phyloP scores from a whole-genome alignment of 768 basidiomycete genomes.

The Russula compacta region DNA sequence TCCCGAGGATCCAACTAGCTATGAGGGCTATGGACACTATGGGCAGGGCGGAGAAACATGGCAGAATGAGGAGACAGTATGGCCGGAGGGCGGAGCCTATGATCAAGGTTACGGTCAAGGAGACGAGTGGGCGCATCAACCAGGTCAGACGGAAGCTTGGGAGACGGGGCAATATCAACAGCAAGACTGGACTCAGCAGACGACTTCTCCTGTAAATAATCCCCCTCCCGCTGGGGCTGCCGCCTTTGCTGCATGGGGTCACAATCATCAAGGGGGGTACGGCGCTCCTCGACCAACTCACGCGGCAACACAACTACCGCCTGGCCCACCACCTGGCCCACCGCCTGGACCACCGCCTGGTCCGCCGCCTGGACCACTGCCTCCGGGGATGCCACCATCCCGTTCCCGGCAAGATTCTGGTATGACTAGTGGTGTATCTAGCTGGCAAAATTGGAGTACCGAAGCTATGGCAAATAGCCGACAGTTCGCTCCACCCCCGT shows the following conservation, averaged over 20 bases:
- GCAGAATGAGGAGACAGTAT: neutral
- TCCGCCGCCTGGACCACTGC: neutral
- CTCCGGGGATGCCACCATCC: neutral
- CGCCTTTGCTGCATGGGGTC: constrained; percentile 1
- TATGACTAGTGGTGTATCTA: neutral
- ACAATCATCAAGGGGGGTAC: neutral
- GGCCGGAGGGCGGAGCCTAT: neutral
- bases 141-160: neutral
- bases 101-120: constrained; percentile 3
- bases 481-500: neutral
- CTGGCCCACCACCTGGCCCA: neutral
- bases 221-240: neutral
- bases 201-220: neutral
- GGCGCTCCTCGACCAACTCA: neutral
- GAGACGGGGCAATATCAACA: constrained; percentile 3
- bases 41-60: neutral
- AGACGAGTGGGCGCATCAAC: constrained; percentile 2
- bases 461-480: constrained; percentile 11
- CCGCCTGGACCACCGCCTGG: too few species aligned
- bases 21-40: neutral
- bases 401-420: constrained; percentile 1
- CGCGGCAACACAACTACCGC: neutral
- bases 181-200: neutral
- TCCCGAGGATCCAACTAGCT: constrained; percentile 7
- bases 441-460: constrained; percentile 15